Base-by-base conservation (phyloP, 805 yeast species). In the Wickerhamiella australiensis region DNA sequence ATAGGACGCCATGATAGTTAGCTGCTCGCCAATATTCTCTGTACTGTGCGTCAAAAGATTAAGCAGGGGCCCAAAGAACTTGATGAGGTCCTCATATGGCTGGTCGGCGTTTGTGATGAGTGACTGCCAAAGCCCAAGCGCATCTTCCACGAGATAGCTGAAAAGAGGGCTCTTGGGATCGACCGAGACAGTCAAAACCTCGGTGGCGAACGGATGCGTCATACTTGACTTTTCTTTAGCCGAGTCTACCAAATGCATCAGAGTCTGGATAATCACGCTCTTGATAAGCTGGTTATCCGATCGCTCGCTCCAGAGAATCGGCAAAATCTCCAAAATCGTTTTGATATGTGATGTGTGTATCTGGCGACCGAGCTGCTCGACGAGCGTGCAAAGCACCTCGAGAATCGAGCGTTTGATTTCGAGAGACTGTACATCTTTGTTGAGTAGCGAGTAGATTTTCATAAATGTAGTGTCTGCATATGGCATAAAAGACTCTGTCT, bases 351-450 rank as follows among this genome's bases (percentile, higher is more conserved):
- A 35, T 13, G 15, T 42, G 21, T 42, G 36, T 11, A 56, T 46
- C 15, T 57, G 58, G 2, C 64, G 58, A 4, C 61, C 59, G 22
- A 66, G 53, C n/a, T 57, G 57, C 40, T 66, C 70, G 9, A 68
- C 61, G 11, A 88, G 57, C 2, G 77, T 73, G 4, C 85, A 71
- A 26, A 88, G 65, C 0, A 85, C 79, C 52, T 82, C 78, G 46
- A 92, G 67, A 20, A 85, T 69, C 57, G 75, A 80, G n/a, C 83
- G 65, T 58, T 86, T 85, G 13, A 92, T 78, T 58, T 88, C 96
- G 0, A 88, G 76, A 44, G 77, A 65, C 22, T 72, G 69, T 51
- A 81, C 70, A 5, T 68, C 67, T 6, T 70, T 66, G 31, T 46
- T 52, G 36, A 86, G 59, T 17, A 83, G 59, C 7, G 63, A 63